Evolutionary conservation across 352 stramenopile species (phyloP).

Genomic region (Pythium brachiatum): DNA sequence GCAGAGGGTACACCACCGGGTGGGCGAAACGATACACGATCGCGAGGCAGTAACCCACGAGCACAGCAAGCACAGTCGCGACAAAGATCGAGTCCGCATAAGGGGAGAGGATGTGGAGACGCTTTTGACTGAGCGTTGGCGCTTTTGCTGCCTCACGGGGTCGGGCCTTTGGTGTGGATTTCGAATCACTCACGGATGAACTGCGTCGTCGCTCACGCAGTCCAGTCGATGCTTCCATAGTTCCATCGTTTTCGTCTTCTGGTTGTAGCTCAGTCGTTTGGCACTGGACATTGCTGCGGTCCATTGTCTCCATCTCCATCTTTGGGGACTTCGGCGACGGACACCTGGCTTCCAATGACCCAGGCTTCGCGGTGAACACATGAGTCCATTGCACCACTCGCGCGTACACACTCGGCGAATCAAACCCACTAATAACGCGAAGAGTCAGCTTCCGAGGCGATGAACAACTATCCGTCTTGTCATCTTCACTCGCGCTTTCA

Average conservation of each 20-base stretch:
- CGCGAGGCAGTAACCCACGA: constrained; percentile 41
- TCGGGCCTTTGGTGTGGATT: background rate
- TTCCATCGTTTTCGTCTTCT: constrained; percentile 10
- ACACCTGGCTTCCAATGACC: background rate
- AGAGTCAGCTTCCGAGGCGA: background rate
- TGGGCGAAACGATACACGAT: constrained; percentile 44
- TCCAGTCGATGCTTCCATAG: background rate
- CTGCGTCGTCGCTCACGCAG: background rate
- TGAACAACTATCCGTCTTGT: background rate
- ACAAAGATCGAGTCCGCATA: constrained; percentile 3
- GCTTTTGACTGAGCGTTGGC: background rate
- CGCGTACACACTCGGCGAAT: background rate
- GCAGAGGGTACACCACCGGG: constrained; percentile 36
- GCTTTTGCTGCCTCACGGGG: no score
- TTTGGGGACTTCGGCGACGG: no score
- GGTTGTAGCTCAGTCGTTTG: background rate
- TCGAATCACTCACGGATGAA: background rate
- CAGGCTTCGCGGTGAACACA: background rate
- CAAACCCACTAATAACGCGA: background rate
- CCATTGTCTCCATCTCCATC: background rate
- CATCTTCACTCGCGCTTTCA: background rate
- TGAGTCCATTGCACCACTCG: background rate
- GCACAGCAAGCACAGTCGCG: constrained; percentile 18
- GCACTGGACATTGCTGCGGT: background rate
- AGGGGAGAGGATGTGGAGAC: background rate